Evolutionary conservation across 306 rosid genomes (phyloP).

Genomic region (Acacia crassicarpa): DNA sequence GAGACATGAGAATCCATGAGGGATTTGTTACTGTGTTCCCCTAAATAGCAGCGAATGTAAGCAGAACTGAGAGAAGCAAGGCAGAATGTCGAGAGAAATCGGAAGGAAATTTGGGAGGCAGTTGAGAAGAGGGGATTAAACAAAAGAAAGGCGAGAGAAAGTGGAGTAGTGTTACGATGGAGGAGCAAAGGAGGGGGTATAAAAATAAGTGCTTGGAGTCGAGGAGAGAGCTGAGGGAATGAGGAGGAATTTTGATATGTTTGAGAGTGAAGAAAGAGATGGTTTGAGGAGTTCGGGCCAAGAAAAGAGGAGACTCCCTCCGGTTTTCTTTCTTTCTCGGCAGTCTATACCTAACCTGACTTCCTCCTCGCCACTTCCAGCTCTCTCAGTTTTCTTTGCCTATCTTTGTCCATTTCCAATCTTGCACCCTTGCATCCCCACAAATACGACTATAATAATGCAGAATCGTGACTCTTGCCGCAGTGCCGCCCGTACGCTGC

Average conservation of each 20-base stretch:
- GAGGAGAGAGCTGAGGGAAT: not conserved
- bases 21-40: not conserved
- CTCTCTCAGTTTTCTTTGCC: not conserved
- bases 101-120: not conserved
- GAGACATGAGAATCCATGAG: constrained; percentile 80
- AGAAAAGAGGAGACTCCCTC: constrained; percentile 20
- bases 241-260: constrained; percentile 6
- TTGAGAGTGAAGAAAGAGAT: constrained; percentile 49
- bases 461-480: no score
- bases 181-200: not conserved
- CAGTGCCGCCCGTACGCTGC: no score
- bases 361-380: not conserved
- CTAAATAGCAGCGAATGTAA: constrained; percentile 11
- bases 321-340: not conserved
- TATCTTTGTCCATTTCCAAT: not conserved
- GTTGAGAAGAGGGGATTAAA: not conserved
- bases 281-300: constrained; percentile 41
- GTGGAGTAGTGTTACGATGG: not conserved
- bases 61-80: not conserved
- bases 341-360: constrained; percentile 34
- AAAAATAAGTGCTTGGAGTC: not conserved
- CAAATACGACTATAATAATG: no score
- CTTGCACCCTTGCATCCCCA: no score
- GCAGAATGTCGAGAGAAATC: not conserved
- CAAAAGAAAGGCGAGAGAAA: not conserved